Evolutionary conservation across 805 yeast species (phyloP).

Genomic region (Metschnikowia rubicola): DNA sequence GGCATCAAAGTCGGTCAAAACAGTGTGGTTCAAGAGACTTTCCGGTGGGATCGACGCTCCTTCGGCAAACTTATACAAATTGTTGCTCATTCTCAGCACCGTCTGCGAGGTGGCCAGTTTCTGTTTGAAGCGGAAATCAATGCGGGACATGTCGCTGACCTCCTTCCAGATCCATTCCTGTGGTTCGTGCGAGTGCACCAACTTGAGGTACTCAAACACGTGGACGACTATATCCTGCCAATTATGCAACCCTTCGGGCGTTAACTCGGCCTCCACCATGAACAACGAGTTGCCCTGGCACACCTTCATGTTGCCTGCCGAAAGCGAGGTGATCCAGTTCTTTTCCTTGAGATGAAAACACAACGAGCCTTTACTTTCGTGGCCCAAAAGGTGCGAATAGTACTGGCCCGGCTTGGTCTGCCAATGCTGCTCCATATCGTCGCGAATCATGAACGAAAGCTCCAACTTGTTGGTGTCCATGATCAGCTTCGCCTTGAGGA

Average conservation of each 20-base stretch:
- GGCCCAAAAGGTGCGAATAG: slow-evolving; percentile 82
- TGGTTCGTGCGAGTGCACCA: slow-evolving; percentile 56
- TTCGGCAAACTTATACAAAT: slow-evolving; percentile 47
- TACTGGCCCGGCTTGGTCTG: slow-evolving; percentile 66
- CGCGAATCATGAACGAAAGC: slow-evolving; percentile 71
- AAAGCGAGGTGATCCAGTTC: slow-evolving; percentile 78
- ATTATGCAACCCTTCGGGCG: slow-evolving; percentile 63
- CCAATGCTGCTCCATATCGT: slow-evolving; percentile 59
- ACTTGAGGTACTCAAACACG: slow-evolving; percentile 69
- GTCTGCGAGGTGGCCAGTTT: slow-evolving; percentile 70
- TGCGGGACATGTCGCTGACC: slow-evolving; percentile 59
- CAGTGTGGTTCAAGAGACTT: slow-evolving; percentile 52
- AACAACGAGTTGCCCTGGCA: slow-evolving; percentile 68
- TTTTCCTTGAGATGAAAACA: slow-evolving; percentile 60
- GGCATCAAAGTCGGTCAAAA: slow-evolving; percentile 59
- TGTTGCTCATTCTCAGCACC: slow-evolving; percentile 63
- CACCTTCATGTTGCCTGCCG: slow-evolving; percentile 66
- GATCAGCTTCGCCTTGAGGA: slow-evolving; percentile 73
- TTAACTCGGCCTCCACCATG: slow-evolving; percentile 69
- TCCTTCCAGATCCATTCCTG: slow-evolving; percentile 82
- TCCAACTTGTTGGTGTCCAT: slow-evolving; percentile 72
- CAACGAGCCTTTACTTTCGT: slow-evolving; percentile 86
- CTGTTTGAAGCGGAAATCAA: slow-evolving; percentile 77
- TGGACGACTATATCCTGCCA: slow-evolving; percentile 58
- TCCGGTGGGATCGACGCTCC: slow-evolving; percentile 55